Evolutionary conservation across 306 rosid genomes (phyloP), one percentile per base, ranked within the genome.

Genomic region (Adenanthera pavonina): DNA sequence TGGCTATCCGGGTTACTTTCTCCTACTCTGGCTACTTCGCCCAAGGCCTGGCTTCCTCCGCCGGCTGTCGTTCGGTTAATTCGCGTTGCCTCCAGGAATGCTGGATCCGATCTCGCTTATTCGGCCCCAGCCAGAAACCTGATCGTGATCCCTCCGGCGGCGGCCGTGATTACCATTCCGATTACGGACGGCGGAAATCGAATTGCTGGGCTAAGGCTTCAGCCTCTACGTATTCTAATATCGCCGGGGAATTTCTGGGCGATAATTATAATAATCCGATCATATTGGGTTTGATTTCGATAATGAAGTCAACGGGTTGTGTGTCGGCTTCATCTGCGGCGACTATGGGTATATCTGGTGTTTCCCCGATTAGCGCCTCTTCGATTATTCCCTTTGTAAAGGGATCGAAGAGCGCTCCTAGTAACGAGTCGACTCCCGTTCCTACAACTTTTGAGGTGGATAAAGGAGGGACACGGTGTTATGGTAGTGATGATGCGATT

Each of bases 1-100:
- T 95, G 99, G 98, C 99, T 59, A 86, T 95, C 19, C 92, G 97
- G 0, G 94, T 92, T 3, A 95, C 99, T 57, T 70, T 92, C 38
- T 76, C 90, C 82, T 91, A 87, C 83, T 93, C 99, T 13, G 92
- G 99, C 78, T 93, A 93, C 2, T 94, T 93, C 6, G 99, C 98
- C 84, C 96, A 93, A 54, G 91, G 85, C 68, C 87, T 95, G 4
- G 93, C 85, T 25, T 87, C 97, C 84, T 85, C 96, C 56, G 93
- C 99, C 84, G 89, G 87, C 20, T 51, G 69, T 10, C 96, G 96
- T 3, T 84, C 76, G 36, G 89, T 85, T 0, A 86, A 88, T 61
- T 86, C 91, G 66, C 93, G 96, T 8, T 86, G 82, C 35, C 52
- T 86, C 69, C 96, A 92, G 9, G 97, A 95, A 47, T 95, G 94